Evolutionary conservation across 2,329 filamentous ascomycete species (phyloP).

Genomic region (Aspergillus candidus): DNA sequence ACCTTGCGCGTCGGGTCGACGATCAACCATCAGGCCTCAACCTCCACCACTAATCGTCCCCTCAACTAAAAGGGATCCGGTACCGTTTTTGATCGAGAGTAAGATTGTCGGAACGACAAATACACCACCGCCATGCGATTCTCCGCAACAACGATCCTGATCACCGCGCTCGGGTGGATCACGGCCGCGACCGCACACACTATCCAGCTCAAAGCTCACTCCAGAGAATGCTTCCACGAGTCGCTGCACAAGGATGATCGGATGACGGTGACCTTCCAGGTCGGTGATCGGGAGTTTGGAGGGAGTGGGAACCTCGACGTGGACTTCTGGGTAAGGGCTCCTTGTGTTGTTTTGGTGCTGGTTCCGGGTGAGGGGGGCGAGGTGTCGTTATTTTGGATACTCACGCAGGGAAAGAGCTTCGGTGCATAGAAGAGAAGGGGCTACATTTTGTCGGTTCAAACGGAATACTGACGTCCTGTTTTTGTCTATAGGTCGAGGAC

Average conservation of each 20-base stretch:
- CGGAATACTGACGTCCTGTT: constrained; percentile 9
- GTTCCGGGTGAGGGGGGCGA: not conserved
- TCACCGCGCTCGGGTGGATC: constrained; percentile 51
- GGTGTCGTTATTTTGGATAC: not conserved
- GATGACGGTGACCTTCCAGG: constrained; percentile 98
- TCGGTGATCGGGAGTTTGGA: constrained; percentile 93
- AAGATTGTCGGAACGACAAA: not conserved
- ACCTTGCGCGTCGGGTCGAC: constrained; percentile 29
- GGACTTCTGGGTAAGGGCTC: constrained; percentile 82
- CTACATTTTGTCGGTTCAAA: not conserved
- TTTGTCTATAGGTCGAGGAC: constrained; percentile 61
- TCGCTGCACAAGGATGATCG: constrained; percentile 84
- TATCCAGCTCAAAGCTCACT: constrained; percentile 89
- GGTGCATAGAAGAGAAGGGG: too few species aligned
- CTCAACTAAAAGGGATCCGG: too few species aligned
- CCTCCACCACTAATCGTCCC: constrained; percentile 5
- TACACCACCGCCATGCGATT: constrained; percentile 34
- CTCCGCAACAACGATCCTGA: constrained; percentile 34
- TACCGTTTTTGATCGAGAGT: not conserved
- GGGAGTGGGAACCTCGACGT: constrained; percentile 91
- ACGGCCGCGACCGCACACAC: constrained; percentile 74
- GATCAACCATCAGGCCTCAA: constrained; percentile 5
- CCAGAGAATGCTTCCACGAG: constrained; percentile 97
- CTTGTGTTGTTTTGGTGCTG: constrained; percentile 1
- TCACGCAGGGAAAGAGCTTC: too few species aligned